phyloP scores from a whole-genome alignment of 1,284 basidiomycete species.

The Cutaneotrichosporon cutaneum region DNA sequence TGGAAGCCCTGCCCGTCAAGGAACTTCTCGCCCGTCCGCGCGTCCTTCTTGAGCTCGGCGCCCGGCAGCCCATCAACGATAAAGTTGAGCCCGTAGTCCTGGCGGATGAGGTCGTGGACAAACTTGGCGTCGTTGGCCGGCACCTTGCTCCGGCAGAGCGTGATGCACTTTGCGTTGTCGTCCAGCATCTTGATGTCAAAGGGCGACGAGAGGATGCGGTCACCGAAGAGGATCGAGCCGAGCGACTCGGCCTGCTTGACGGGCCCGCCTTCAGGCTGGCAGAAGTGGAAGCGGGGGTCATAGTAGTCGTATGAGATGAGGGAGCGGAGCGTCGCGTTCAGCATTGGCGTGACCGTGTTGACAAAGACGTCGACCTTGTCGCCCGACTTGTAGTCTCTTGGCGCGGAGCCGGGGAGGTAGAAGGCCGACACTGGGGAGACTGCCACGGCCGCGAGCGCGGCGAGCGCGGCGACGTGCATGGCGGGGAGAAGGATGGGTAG shows the following conservation, averaged over 20 bases:
- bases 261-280: slow-evolving; percentile 72
- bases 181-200: slow-evolving; percentile 60
- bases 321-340: slow-evolving; percentile 70
- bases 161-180: slow-evolving; percentile 64
- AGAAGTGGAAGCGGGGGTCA: slow-evolving; percentile 71
- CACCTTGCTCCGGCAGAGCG: slow-evolving; percentile 68
- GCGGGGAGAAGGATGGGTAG: slow-evolving; percentile 6
- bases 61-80: slow-evolving; percentile 91
- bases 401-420: slow-evolving; percentile 73
- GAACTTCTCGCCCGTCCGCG: slow-evolving; percentile 74
- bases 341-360: slow-evolving; percentile 83
- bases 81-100: slow-evolving; percentile 94
- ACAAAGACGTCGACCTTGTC: slow-evolving; percentile 72
- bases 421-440: slow-evolving; percentile 56
- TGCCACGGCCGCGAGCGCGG: slow-evolving; percentile 22
- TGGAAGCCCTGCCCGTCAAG: slow-evolving; percentile 70
- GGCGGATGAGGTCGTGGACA: slow-evolving; percentile 82
- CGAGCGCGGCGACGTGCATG: slow-evolving; percentile 23
- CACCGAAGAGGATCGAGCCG: slow-evolving; percentile 92
- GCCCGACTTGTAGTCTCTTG: slow-evolving; percentile 68
- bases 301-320: slow-evolving; percentile 45
- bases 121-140: slow-evolving; percentile 76
- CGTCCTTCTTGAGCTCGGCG: slow-evolving; percentile 83
- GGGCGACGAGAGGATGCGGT: slow-evolving; percentile 88
- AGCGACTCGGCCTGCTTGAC: slow-evolving; percentile 80